Evolutionary conservation across 768 basidiomycete species (phyloP).

Genomic region (Lepiota subincarnata): DNA sequence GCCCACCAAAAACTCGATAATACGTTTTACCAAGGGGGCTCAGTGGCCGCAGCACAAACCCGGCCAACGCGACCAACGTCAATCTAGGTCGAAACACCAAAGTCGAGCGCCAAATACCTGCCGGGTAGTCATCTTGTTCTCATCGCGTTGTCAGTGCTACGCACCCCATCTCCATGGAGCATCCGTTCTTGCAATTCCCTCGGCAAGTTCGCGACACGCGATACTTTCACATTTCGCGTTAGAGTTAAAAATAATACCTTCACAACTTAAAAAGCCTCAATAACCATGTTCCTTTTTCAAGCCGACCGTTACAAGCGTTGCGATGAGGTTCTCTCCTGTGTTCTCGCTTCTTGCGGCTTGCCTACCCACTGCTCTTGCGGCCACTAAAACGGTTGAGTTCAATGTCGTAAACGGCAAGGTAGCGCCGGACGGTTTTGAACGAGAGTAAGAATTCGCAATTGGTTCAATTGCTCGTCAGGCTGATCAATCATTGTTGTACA

Average conservation of each 20-base stretch:
- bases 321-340: background rate
- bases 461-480: too few relatives aligned
- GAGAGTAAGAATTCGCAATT: slow-evolving; percentile 16
- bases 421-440: slow-evolving; percentile 45
- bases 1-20: too few relatives aligned
- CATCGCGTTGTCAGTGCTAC: too few relatives aligned
- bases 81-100: too few relatives aligned
- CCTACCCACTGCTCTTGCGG: background rate
- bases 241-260: background rate
- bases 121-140: too few relatives aligned
- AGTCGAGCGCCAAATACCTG: too few relatives aligned
- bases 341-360: background rate
- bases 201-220: background rate
- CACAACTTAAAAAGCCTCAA: background rate
- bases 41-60: too few relatives aligned
- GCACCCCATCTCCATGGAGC: too few relatives aligned
- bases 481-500: background rate
- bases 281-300: background rate
- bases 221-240: background rate
- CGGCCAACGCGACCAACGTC: too few relatives aligned
- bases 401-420: slow-evolving; percentile 39
- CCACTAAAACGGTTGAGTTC: slow-evolving; percentile 15
- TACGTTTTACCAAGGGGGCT: too few relatives aligned
- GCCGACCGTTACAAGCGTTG: background rate
- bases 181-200: too few relatives aligned